Base-by-base conservation (phyloP, 495 filamentous ascomycete species). In the Ascobolus immersus region DNA sequence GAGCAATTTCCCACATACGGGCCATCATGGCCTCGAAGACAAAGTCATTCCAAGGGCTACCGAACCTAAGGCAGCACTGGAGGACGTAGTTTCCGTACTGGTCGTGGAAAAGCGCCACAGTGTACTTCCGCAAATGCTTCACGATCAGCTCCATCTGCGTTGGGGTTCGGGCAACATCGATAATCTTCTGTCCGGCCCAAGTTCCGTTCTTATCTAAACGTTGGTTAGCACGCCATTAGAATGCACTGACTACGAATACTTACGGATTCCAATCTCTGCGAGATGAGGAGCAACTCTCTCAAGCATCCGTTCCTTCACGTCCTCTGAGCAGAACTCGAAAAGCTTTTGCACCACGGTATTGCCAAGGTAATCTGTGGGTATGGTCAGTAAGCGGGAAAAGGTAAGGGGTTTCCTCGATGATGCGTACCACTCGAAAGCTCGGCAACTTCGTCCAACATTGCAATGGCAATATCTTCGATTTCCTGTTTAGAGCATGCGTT, bases 311-410 rank as follows among this genome's bases (percentile, higher is more conserved):
- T 92, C 79, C 46, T 89, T 81, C 29, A 80, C 69, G 10, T 64
- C 53, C 45, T 94, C 86, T 0, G 81, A 90, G 55, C 82, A 93
- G 52, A 73, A 82, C 48, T 94, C 84, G 47, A 94, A 96, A 32
- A 96, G 56, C 54, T 94, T 94, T 53, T 96, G 86, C 17, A 96
- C 86, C n/a, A 96, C 86, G 1, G 86, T 96, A 53, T 96, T 96
- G 42, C 86, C 86, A 34, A 96, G 65, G 43, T 96, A 96, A 48
- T 96, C 86, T 7, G 79, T 82, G 13, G 15, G 12, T 22, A 12
- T 13, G 11, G 25, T 38, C 12, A 38, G 13, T 17, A 34, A 12
- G 25, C 3, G 11, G 11, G 4, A 11, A 27, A n/a, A 11, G 11
- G 14, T 27, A 14, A 27, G 2, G 25, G n/a, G 7, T 25, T n/a